Percentiles rank a stretch among this genome's conserved stretches.
phyloP scores from a whole-genome alignment of 129 eudicot genomes.

The Helianthus annuus region HanXRQr2.0-SUNRISE NC_035442.2:37532085-37532584 shows the following conservation, averaged over 20 bases:
- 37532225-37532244: neutral
- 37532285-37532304: neutral
- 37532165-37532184: neutral
- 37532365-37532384: neutral
- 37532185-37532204: neutral
- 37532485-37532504: conserved; percentile 87
- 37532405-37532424: neutral
- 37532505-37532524: conserved; percentile 94
- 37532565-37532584: conserved; percentile 96
- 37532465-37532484: conserved; percentile 84
- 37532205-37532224: neutral
- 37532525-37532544: conserved; percentile 96
- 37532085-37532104: neutral
- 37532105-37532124: neutral
- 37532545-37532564: conserved; percentile 99
- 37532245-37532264: neutral
- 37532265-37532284: neutral
- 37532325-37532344: neutral
- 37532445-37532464: conserved; percentile 64
- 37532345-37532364: neutral
- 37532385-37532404: neutral
- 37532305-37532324: neutral
- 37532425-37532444: conserved; percentile 20
- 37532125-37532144: neutral
- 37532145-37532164: neutral